Evolutionary conservation across 2,329 filamentous ascomycete species (phyloP).

Genomic region (Fusarium clavum): DNA sequence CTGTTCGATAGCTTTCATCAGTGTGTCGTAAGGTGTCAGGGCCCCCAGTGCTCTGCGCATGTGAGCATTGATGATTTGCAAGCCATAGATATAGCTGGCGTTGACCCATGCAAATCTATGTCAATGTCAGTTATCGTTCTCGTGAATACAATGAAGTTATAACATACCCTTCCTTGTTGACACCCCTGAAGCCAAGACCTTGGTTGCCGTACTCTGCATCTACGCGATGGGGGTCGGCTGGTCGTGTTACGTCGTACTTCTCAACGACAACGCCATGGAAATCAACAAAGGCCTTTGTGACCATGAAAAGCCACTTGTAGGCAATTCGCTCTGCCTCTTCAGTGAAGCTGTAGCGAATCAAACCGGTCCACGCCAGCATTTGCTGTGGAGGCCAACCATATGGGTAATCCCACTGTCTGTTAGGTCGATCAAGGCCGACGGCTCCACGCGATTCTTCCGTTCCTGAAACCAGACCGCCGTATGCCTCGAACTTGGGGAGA

Average conservation of each 20-base stretch:
- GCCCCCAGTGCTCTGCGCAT: slow-evolving; percentile 90
- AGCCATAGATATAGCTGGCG: slow-evolving; percentile 93
- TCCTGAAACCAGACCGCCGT: slow-evolving; percentile 88
- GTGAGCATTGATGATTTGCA: slow-evolving; percentile 88
- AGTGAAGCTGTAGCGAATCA: slow-evolving; percentile 90
- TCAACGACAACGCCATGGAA: slow-evolving; percentile 98
- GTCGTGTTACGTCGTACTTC: slow-evolving; percentile 96
- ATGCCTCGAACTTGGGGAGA: slow-evolving; percentile 87
- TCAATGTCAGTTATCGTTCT: slow-evolving; percentile 44
- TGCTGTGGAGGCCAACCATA: slow-evolving; percentile 99
- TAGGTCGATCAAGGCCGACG: slow-evolving; percentile 84
- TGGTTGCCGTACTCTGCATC: slow-evolving; percentile 99
- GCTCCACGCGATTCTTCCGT: slow-evolving; percentile 88
- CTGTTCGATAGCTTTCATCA: slow-evolving; percentile 74
- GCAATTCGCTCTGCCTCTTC: slow-evolving; percentile 89
- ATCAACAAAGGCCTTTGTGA: slow-evolving; percentile 97
- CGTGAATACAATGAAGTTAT: neutral
- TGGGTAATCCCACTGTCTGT: slow-evolving; percentile 98
- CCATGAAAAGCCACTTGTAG: slow-evolving; percentile 99
- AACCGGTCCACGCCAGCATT: slow-evolving; percentile 95
- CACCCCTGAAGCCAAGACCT: slow-evolving; percentile 93
- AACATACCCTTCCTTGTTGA: slow-evolving; percentile 88
- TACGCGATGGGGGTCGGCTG: slow-evolving; percentile 90
- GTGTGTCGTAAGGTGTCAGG: slow-evolving; percentile 86
- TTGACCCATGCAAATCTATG: slow-evolving; percentile 97